Evolutionary conservation across 148 eudicot genomes (phyloP).

Genomic region (Vaccinium myrtillus): DNA sequence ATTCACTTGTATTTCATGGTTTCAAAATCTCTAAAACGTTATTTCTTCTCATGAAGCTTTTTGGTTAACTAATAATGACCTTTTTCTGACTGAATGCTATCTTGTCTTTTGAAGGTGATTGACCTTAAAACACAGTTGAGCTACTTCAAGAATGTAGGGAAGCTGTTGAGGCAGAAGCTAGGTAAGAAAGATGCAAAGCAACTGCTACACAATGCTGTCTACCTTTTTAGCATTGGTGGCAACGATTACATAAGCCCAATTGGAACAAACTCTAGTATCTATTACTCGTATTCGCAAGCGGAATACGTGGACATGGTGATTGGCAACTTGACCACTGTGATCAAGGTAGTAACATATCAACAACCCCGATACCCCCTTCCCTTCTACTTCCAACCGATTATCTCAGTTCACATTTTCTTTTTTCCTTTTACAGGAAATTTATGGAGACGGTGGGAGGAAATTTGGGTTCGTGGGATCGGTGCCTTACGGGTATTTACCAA

Average conservation of each 20-base stretch:
- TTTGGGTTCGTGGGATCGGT: constrained; percentile 36
- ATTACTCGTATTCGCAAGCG: constrained; percentile 13
- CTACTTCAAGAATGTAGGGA: constrained; percentile 31
- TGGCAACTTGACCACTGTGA: constrained; percentile 35
- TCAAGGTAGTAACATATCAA: constrained; percentile 21
- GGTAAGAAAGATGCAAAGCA: constrained; percentile 26
- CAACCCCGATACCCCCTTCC: not conserved
- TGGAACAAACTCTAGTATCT: not conserved
- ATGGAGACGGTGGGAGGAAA: constrained; percentile 32
- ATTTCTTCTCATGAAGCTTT: no score
- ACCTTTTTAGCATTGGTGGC: constrained; percentile 23
- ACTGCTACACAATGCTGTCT: not conserved
- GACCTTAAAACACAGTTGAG: constrained; percentile 30
- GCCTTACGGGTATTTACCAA: constrained; percentile 35
- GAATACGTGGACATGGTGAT: constrained; percentile 30
- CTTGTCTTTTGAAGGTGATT: constrained; percentile 18
- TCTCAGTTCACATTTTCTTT: not conserved
- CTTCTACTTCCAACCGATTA: not conserved
- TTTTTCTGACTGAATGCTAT: not conserved
- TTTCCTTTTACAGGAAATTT: constrained; percentile 22
- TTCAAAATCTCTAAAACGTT: no score
- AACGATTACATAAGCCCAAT: constrained; percentile 36
- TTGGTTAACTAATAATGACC: no score
- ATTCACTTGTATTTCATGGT: no score
- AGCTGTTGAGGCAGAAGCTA: constrained; percentile 17